Conservation (phyloP, 192 early-diverging fungal genomes). For the Podila verticillata region DNA sequence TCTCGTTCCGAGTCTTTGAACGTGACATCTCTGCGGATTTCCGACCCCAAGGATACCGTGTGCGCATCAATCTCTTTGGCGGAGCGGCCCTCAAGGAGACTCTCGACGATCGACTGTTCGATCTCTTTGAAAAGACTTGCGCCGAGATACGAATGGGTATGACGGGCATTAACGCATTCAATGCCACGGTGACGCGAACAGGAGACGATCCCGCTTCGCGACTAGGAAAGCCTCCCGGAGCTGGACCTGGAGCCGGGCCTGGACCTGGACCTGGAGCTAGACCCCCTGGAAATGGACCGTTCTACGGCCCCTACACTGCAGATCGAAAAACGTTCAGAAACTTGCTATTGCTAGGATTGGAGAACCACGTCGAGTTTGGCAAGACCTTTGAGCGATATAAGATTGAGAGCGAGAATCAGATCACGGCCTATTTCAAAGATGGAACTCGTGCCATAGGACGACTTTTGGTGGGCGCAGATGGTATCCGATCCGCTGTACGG, state of each 20-base stretch:
- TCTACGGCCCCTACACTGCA: conserved; percentile 9
- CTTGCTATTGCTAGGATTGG: conserved; percentile 9
- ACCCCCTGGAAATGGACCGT: conserved; percentile 1
- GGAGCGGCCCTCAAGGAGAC: conserved; percentile 18
- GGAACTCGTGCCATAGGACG: conserved; percentile 19
- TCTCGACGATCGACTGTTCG: conserved; percentile 1
- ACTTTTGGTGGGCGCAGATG: conserved; percentile 46
- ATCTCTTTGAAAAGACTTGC: conserved; percentile 24
- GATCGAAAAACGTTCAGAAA: conserved; percentile 17
- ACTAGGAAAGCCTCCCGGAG: too few species aligned
- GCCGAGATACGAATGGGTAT: conserved; percentile 8
- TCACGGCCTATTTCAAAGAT: conserved; percentile 44
- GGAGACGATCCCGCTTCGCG: neutral
- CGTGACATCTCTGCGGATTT: conserved; percentile 33
- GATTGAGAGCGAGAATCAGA: conserved; percentile 7
- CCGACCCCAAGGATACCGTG: conserved; percentile 45
- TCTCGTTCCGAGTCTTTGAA: conserved; percentile 38
- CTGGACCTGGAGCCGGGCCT: neutral
- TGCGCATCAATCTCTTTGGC: conserved; percentile 19
- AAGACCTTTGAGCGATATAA: conserved; percentile 27
- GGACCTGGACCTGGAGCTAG: neutral
- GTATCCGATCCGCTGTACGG: conserved; percentile 15
- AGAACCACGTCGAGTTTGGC: conserved; percentile 26
- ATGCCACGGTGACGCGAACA: conserved; percentile 9
- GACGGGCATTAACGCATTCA: conserved; percentile 15